Percentiles rank a stretch among this genome's conserved stretches.
phyloP scores from a whole-genome alignment of 2,329 filamentous ascomycete genomes.

The Plectosphaerella cucumerina region DNA sequence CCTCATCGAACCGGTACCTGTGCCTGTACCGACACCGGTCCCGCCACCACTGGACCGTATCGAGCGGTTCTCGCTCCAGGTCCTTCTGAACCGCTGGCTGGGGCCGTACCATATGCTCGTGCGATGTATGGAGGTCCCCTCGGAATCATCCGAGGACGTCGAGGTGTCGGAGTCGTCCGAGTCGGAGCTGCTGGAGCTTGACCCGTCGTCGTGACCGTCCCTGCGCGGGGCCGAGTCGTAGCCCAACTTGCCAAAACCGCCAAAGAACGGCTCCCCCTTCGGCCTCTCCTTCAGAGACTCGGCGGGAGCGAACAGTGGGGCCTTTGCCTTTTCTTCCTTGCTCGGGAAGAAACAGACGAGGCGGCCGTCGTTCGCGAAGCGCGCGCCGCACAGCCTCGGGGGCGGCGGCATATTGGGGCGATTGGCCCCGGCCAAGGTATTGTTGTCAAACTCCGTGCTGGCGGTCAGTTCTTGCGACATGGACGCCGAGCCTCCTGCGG shows the following conservation, averaged over 20 bases:
- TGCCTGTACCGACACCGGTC: slow-evolving; percentile 52
- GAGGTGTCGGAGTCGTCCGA: slow-evolving; percentile 44
- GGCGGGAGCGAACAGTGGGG: slow-evolving; percentile 38
- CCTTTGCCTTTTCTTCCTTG: slow-evolving; percentile 57
- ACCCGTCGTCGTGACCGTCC: slow-evolving; percentile 43
- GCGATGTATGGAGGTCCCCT: slow-evolving; percentile 59
- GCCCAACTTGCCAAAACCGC: slow-evolving; percentile 51
- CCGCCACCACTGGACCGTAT: slow-evolving; percentile 57
- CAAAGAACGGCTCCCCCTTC: slow-evolving; percentile 52
- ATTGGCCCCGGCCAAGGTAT: slow-evolving; percentile 46
- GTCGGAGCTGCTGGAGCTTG: slow-evolving; percentile 47
- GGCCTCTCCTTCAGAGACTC: slow-evolving; percentile 42
- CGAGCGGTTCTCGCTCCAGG: slow-evolving; percentile 53
- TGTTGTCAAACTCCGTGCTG: slow-evolving; percentile 49
- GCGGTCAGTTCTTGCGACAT: slow-evolving; percentile 60
- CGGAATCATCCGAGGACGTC: slow-evolving; percentile 54
- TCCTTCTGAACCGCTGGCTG: slow-evolving; percentile 46
- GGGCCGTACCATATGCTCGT: slow-evolving; percentile 54
- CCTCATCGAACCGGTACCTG: slow-evolving; percentile 35
- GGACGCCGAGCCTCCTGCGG: slow-evolving; percentile 47
- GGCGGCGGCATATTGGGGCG: slow-evolving; percentile 51
- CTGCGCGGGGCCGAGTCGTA: slow-evolving; percentile 46
- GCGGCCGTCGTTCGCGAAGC: slow-evolving; percentile 58
- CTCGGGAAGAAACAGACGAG: slow-evolving; percentile 67
- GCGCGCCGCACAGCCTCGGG: slow-evolving; percentile 55